Evolutionary conservation across 78 protist genomes (phyloP).

Genomic region (Polysphondylium violaceum): DNA sequence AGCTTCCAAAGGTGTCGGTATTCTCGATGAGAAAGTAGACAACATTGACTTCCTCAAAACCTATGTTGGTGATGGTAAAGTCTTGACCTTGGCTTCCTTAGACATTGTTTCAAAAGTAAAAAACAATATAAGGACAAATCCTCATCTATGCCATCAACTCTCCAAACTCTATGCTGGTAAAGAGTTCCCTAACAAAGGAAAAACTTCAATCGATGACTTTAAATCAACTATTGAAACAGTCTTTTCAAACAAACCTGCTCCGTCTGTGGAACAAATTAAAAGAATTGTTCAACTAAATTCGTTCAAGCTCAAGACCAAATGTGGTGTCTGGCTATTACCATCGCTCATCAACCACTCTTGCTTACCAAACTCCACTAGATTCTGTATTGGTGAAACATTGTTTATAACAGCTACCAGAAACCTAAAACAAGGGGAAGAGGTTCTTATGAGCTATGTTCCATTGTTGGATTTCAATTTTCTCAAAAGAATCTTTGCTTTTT

Average conservation of each 20-base stretch:
- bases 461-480: neutral
- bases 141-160: neutral
- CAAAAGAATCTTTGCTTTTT: neutral
- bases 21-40: neutral
- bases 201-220: neutral
- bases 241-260: neutral
- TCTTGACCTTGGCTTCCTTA: neutral
- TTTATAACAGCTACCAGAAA: neutral
- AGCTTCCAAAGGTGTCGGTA: slow-evolving; percentile 22
- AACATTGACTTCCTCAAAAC: neutral
- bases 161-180: neutral
- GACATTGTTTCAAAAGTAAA: neutral
- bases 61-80: neutral
- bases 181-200: neutral
- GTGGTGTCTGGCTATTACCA: slow-evolving; percentile 14
- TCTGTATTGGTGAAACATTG: slow-evolving; percentile 32
- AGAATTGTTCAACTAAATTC: neutral
- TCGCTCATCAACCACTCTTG: slow-evolving; percentile 17
- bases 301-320: neutral
- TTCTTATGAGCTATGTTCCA: neutral
- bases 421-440: neutral
- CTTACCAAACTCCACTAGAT: neutral
- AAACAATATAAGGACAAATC: neutral
- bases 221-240: neutral
- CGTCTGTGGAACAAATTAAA: neutral